phyloP scores from a whole-genome alignment of 2,329 filamentous ascomycete species.

The Colletotrichum melonis region DNA sequence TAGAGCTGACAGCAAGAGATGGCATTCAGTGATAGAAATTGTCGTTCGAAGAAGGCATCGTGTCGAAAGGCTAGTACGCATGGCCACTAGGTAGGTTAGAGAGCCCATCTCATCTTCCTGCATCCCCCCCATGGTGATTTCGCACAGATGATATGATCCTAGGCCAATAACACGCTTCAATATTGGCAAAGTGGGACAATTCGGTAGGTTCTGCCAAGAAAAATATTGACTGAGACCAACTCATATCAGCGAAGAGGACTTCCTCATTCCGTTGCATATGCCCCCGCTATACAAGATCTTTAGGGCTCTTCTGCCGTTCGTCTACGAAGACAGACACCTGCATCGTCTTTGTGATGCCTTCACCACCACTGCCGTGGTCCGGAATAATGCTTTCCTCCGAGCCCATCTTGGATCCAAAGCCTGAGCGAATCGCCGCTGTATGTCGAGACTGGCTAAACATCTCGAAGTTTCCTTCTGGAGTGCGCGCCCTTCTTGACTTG shows the following conservation, averaged over 20 bases:
- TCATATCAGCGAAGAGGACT: too few species aligned
- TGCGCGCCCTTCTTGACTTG: not conserved
- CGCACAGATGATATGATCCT: too few species aligned
- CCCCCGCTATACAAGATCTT: conserved; percentile 2
- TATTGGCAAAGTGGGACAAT: too few species aligned
- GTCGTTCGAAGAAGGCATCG: too few species aligned
- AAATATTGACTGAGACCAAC: not conserved
- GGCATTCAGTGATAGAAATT: too few species aligned
- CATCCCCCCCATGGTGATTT: too few species aligned
- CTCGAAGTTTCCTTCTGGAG: conserved; percentile 2
- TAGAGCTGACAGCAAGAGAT: too few species aligned
- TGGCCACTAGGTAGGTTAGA: too few species aligned
- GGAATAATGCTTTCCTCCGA: conserved; percentile 27
- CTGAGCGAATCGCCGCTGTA: not conserved
- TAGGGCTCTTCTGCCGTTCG: conserved; percentile 1
- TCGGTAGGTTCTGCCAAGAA: too few species aligned
- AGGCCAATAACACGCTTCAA: too few species aligned
- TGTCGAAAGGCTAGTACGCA: too few species aligned
- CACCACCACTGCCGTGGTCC: not conserved
- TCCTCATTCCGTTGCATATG: not conserved
- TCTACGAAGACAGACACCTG: conserved; percentile 26
- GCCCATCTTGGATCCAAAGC: conserved; percentile 11
- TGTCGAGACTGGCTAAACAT: conserved; percentile 12
- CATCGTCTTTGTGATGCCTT: conserved; percentile 27
- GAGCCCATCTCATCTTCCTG: too few species aligned